These are phyloP conservation scores for Colletotrichum sp. DNA, from an alignment of 2,329 filamentous ascomycete genomes.

Conservation along the genomic window DNA sequence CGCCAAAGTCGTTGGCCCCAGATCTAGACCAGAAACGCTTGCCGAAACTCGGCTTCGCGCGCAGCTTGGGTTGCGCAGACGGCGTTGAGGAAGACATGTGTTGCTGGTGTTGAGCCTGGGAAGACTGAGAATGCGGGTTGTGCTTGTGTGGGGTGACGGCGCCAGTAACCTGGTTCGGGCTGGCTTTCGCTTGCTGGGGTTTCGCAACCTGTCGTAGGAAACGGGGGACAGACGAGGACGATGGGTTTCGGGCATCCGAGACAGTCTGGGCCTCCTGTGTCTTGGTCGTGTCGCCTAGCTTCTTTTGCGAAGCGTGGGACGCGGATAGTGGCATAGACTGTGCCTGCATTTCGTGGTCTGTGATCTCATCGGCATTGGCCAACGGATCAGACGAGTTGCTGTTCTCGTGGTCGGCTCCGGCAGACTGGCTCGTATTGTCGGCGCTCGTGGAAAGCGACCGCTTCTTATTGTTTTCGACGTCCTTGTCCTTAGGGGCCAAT, in stretches of 20 bases:
- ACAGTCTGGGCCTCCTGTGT: background rate
- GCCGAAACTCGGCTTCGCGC: conserved; percentile 13
- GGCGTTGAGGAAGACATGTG: background rate
- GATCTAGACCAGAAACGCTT: conserved; percentile 22
- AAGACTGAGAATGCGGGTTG: background rate
- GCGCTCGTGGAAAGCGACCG: background rate
- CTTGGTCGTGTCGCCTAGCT: background rate
- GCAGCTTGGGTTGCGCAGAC: conserved; percentile 4
- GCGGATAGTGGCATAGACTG: background rate
- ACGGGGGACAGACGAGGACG: background rate
- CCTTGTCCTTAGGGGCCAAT: conserved; percentile 5
- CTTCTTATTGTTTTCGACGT: conserved; percentile 1
- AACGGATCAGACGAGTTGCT: background rate
- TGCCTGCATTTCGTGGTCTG: background rate
- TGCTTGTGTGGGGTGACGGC: background rate
- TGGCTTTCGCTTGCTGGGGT: background rate
- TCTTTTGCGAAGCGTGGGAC: background rate
- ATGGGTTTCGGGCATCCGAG: background rate
- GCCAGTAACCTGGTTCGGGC: background rate
- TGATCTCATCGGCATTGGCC: background rate
- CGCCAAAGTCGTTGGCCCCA: conserved; percentile 18
- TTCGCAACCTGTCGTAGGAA: conserved; percentile 1
- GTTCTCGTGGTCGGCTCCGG: background rate
- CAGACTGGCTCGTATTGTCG: background rate
- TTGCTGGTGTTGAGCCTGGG: background rate